Base-by-base conservation (phyloP, 441 rosid genomes). In the Populus hybrid region DNA sequence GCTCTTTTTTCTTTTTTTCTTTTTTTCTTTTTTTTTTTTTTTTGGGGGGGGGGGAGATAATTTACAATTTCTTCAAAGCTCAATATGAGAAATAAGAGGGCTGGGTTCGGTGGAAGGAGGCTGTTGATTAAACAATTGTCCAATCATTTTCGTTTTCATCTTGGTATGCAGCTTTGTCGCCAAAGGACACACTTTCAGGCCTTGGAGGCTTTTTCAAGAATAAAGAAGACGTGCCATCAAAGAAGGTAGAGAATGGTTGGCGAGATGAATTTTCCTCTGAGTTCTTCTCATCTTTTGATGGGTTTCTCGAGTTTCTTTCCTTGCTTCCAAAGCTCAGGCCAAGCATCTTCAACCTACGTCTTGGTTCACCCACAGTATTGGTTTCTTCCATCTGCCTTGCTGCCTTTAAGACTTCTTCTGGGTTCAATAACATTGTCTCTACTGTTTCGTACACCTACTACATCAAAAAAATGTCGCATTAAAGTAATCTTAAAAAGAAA, bases 371-470 rank as follows among this genome's bases (percentile, higher is more conserved):
- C 35, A 64, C 79, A 12, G 73, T 71, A 24, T 69, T 21, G 70
- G 81, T 35, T 71, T 78, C 87, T 63, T 76, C 88, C 6, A 83
- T 57, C 75, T 78, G 89, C 80, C 84, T 90, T 88, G 86, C 83
- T 72, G 84, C 75, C 82, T 87, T 90, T 79, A 86, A 40, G 30
- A 87, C 85, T 84, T 91, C 91, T 59, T 92, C 92, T 12, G 94
- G 95, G 38, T 85, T 80, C 35, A 87, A 74, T 66, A 90, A 57
- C 87, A 93, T 86, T 11, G 78, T 81, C 84, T 91, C 97, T 78
- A 90, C 87, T 0, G 93, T 88, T 85, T 88, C 93, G 70, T 86
- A 91, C 3, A 90, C 95, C 97, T 93, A 66, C n/a, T 16, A 16
- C 14, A 66, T 66, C 18, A 65, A 21, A 66, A 64, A 66, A 26